These are phyloP conservation scores for Cercospora sp. DNA, from an alignment of 2,329 filamentous ascomycete species.

Conservation along the genomic window DNA sequence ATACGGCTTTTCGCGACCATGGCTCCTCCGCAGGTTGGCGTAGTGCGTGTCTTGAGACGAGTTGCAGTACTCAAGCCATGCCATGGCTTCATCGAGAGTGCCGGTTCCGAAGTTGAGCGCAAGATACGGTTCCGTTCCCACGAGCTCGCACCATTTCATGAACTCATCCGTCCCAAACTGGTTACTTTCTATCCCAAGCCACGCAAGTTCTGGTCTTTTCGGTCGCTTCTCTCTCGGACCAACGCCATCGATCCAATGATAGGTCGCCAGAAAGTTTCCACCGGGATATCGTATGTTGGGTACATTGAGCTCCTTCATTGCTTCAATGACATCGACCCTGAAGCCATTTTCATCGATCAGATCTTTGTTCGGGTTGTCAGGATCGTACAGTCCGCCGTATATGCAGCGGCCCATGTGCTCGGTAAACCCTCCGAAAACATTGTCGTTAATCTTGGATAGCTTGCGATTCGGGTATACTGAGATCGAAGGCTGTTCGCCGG, in stretches of 20 bases:
- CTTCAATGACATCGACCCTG: conserved; percentile 73
- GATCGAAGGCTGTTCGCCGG: conserved; percentile 63
- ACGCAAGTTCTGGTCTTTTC: conserved; percentile 69
- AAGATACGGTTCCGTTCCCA: conserved; percentile 76
- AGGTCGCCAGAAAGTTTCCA: conserved; percentile 81
- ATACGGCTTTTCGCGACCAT: conserved; percentile 75
- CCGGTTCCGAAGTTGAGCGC: conserved; percentile 78
- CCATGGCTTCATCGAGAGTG: conserved; percentile 61
- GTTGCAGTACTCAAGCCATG: conserved; percentile 87
- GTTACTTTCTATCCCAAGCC: conserved; percentile 75
- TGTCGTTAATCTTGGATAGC: conserved; percentile 72
- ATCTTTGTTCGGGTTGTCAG: conserved; percentile 57
- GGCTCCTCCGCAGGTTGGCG: conserved; percentile 73
- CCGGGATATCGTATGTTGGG: conserved; percentile 80
- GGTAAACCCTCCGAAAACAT: conserved; percentile 81
- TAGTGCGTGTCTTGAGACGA: conserved; percentile 74
- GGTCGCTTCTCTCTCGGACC: conserved; percentile 71
- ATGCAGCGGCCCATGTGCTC: conserved; percentile 93
- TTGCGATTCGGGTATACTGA: conserved; percentile 64
- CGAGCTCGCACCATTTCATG: conserved; percentile 72
- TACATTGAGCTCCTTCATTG: conserved; percentile 70
- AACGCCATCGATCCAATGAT: conserved; percentile 81
- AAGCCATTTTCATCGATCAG: conserved; percentile 75
- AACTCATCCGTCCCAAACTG: conserved; percentile 85
- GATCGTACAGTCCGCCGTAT: conserved; percentile 83